Evolutionary conservation across 192 early-diverging fungal species (phyloP).

Genomic region (Chytriomyces sp.): DNA sequence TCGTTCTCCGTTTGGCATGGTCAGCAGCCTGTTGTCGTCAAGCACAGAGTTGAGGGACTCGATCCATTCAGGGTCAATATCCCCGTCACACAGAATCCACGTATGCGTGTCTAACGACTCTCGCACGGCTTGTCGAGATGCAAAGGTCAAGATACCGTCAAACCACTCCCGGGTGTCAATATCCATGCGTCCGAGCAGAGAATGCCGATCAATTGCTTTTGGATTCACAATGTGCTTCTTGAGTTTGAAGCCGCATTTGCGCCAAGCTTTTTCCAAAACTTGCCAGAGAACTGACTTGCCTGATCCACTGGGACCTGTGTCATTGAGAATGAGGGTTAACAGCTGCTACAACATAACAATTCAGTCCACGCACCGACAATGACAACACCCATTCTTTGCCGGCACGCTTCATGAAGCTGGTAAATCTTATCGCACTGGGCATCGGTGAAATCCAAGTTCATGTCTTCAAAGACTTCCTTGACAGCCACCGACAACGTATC

Average conservation of each 20-base stretch:
- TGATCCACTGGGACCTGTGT: conserved; percentile 54
- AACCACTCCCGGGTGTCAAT: conserved; percentile 67
- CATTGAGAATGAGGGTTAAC: too few species aligned
- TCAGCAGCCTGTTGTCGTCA: conserved; percentile 64
- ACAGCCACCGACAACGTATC: conserved; percentile 47
- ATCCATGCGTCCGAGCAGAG: conserved; percentile 64
- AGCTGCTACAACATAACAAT: too few species aligned
- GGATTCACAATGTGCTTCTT: conserved; percentile 55
- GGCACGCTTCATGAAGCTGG: conserved; percentile 63
- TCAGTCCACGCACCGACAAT: conserved; percentile 45
- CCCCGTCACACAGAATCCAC: conserved; percentile 68
- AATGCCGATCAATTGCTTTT: conserved; percentile 59
- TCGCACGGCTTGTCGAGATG: conserved; percentile 62
- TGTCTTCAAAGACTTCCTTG: conserved; percentile 52
- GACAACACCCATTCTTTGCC: conserved; percentile 66
- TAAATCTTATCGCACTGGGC: conserved; percentile 59
- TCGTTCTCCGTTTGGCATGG: conserved; percentile 68
- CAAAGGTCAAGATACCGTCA: conserved; percentile 61
- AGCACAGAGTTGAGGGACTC: conserved; percentile 67
- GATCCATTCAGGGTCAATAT: conserved; percentile 68
- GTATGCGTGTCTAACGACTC: conserved; percentile 54
- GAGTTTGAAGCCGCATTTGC: conserved; percentile 55
- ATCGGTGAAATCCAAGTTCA: conserved; percentile 56
- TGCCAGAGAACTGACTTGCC: conserved; percentile 59
- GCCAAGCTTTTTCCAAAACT: conserved; percentile 52